Conservation (phyloP, 2,329 filamentous ascomycete genomes). For the Amylocarpus encephaloides region DNA sequence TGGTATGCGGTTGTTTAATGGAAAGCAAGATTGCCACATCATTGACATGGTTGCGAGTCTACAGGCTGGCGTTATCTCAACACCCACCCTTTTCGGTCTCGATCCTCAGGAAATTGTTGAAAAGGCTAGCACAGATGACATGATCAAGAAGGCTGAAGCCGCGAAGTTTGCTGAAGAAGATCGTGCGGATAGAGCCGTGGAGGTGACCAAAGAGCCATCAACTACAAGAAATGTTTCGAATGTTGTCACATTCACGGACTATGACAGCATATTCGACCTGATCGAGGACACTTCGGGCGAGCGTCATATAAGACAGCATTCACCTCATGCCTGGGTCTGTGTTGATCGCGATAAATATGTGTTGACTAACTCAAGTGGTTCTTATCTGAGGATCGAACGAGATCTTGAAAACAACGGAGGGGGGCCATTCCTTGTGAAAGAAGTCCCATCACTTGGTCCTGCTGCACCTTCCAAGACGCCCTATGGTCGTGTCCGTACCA, state of each 20-base stretch:
- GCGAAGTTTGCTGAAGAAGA: conserved; percentile 37
- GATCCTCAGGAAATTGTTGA: conserved; percentile 74
- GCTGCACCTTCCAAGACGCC: conserved; percentile 43
- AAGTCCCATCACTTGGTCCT: conserved; percentile 27
- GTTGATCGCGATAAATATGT: conserved; percentile 65
- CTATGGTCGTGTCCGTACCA: conserved; percentile 60
- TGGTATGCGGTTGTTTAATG: conserved; percentile 75
- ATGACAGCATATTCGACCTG: conserved; percentile 85
- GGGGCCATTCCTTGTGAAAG: conserved; percentile 31
- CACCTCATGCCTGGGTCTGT: conserved; percentile 75
- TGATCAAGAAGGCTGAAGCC: conserved; percentile 49
- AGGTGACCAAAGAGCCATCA: not conserved
- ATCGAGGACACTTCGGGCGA: conserved; percentile 77
- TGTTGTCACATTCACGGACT: conserved; percentile 68
- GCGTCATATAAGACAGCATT: conserved; percentile 69
- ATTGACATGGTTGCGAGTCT: conserved; percentile 93
- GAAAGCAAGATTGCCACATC: conserved; percentile 84
- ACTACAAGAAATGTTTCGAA: conserved; percentile 5
- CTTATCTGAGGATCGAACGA: conserved; percentile 47
- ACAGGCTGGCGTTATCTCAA: conserved; percentile 78
- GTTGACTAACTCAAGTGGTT: conserved; percentile 58
- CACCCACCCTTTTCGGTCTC: conserved; percentile 86
- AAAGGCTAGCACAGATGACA: conserved; percentile 54
- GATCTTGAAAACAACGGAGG: conserved; percentile 22
- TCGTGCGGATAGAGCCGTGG: not conserved